Conservation (phyloP, 179 eudicot genomes). For the Patellifolia procumbens region DNA sequence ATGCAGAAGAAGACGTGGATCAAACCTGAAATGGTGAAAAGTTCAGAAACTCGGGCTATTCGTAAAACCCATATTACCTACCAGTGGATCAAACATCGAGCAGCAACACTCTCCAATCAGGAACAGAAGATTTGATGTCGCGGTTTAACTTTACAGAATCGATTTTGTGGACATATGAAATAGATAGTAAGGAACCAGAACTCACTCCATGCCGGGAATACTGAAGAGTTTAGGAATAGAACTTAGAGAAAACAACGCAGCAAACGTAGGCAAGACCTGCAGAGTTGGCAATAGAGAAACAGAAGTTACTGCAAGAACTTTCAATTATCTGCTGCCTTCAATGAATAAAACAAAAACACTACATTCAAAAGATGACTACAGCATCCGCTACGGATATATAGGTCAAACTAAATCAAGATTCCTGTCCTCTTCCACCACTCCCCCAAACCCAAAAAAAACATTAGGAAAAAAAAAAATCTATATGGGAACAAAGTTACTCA, state of each 20-base stretch:
- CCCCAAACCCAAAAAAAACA: background rate
- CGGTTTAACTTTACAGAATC: background rate
- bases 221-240: slow-evolving; percentile 32
- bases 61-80: background rate
- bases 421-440: background rate
- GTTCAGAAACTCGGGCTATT: slow-evolving; percentile 12
- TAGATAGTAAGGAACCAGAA: slow-evolving; percentile 11
- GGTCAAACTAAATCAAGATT: background rate
- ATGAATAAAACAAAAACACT: background rate
- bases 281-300: slow-evolving; percentile 18
- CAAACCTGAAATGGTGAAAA: slow-evolving; percentile 48
- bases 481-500: background rate
- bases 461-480: too few relatives aligned
- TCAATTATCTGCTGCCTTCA: background rate
- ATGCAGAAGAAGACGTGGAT: slow-evolving; percentile 77
- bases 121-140: background rate
- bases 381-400: background rate
- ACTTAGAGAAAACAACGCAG: slow-evolving; percentile 52
- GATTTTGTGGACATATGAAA: background rate
- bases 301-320: background rate
- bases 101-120: background rate
- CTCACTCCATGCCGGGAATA: slow-evolving; percentile 82
- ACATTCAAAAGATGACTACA: background rate
- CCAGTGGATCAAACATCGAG: background rate
- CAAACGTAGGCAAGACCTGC: slow-evolving; percentile 95